phyloP scores from a whole-genome alignment of 768 basidiomycete species.

The Podaxis sp. region DNA sequence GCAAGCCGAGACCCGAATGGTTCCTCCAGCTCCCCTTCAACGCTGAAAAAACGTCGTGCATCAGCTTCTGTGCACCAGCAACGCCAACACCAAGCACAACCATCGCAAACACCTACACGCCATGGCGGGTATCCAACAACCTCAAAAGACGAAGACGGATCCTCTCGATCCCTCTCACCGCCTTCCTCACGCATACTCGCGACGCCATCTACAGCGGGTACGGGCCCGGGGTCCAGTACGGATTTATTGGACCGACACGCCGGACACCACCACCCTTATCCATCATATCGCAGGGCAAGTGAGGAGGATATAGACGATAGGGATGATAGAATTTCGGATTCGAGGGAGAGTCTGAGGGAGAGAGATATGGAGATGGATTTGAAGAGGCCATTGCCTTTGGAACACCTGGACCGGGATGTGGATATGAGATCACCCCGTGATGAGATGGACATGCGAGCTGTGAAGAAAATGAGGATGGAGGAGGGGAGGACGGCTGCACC shows the following conservation, averaged over 20 bases:
- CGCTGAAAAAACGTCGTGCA: conserved; percentile 50
- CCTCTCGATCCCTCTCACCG: conserved; percentile 49
- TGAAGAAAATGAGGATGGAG: conserved; percentile 76
- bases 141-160: conserved; percentile 36
- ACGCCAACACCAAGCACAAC: neutral
- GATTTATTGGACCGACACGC: conserved; percentile 15
- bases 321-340: conserved; percentile 15
- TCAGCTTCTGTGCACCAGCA: conserved; percentile 38
- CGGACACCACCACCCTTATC: conserved; percentile 13
- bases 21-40: conserved; percentile 4
- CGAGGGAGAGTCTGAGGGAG: conserved; percentile 26
- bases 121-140: neutral
- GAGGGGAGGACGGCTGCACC: conserved; percentile 28
- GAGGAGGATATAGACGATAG: conserved; percentile 13
- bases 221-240: conserved; percentile 17
- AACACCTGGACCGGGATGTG: conserved; percentile 45
- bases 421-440: conserved; percentile 75
- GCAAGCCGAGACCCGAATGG: neutral
- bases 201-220: conserved; percentile 40
- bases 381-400: conserved; percentile 54
- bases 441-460: conserved; percentile 30
- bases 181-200: conserved; percentile 55
- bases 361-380: conserved; percentile 52
- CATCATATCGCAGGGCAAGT: conserved; percentile 17
- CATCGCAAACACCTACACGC: conserved; percentile 1